Base-by-base conservation (phyloP, 108 stramenopile species). In the Nannochloropsis gaditana region DNA sequence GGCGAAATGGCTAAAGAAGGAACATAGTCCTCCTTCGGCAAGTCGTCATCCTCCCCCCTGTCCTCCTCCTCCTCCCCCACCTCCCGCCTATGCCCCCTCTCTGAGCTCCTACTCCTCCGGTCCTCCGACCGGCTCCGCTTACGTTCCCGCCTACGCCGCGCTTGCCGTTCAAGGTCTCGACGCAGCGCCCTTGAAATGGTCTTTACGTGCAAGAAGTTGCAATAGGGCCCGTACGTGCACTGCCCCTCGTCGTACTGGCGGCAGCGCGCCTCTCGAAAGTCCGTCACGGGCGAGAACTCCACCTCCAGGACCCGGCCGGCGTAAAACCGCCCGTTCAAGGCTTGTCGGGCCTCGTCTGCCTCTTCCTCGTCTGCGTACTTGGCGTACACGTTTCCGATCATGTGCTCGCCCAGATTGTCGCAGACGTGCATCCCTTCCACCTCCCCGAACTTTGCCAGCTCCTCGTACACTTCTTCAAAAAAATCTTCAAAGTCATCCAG, bases 351-450 rank as follows among this genome's bases (percentile, higher is more conserved):
- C 83, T 95, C 94, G 79, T 93, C 92, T 9, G 97, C 96, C 50
- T 98, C 94, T 86, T 98, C 97, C 91, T 99, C 99, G 80, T 97
- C 95, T 21, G 79, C 84, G 86, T 96, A 98, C 91, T 97, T 95
- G 83, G 93, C 92, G 86, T 97, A 98, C 21, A 95, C 94, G 88
- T 92, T 91, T 9, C 91, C 96, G 47, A 99, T 93, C 96, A 99
- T 94, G 90, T 99, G 98, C 91, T 99, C 99, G 47, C 97, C 96
- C 21, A 99, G 84, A 87, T 99, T 99, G 89, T 98, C 97, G 90
- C 95, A 96, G 17, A 99, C 94, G 83, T 95, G 93, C 50, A 99
- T 86, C 45, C 94, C 96, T 45, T 98, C 97, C 79, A 99, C 89
- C 79, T 93, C 88, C 42, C 99, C 99, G 87, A 94, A 97, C 90